These are phyloP conservation scores for Cenchrus americanus DNA, from an alignment of 176 grass and related monocot genomes.

Conservation along the genomic window DNA sequence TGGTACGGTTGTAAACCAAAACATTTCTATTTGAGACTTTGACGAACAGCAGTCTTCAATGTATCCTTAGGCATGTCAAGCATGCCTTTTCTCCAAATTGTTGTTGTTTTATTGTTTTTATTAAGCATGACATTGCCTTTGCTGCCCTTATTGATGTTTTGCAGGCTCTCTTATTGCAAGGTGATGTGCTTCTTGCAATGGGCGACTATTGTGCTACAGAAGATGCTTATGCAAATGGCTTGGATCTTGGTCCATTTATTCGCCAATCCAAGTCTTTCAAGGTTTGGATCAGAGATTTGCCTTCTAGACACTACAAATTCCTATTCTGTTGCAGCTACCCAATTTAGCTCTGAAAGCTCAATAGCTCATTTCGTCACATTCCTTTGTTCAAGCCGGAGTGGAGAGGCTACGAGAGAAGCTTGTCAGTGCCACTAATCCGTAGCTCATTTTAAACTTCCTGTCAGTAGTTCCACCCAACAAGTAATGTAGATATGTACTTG, in stretches of 20 bases:
- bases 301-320: not conserved
- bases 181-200: conserved; percentile 67
- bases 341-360: not conserved
- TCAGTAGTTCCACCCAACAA: conserved; percentile 19
- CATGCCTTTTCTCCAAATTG: not conserved
- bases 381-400: conserved; percentile 58
- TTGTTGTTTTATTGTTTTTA: not conserved
- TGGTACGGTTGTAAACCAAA: not conserved
- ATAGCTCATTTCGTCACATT: conserved; percentile 33
- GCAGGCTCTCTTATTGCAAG: conserved; percentile 80
- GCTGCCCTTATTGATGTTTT: conserved; percentile 21
- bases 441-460: conserved; percentile 28
- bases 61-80: not conserved
- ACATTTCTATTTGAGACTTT: conserved; percentile 16
- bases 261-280: conserved; percentile 82
- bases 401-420: conserved; percentile 70
- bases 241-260: conserved; percentile 77
- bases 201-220: conserved; percentile 61
- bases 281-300: conserved; percentile 44
- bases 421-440: conserved; percentile 43
- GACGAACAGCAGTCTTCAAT: not conserved
- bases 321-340: not conserved
- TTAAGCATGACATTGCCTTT: not conserved
- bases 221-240: conserved; percentile 63
- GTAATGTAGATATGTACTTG: not conserved